These are phyloP conservation scores for Trichopus zeylanicus DNA, from an alignment of 116 monocot genomes.

Conservation along the genomic window DNA sequence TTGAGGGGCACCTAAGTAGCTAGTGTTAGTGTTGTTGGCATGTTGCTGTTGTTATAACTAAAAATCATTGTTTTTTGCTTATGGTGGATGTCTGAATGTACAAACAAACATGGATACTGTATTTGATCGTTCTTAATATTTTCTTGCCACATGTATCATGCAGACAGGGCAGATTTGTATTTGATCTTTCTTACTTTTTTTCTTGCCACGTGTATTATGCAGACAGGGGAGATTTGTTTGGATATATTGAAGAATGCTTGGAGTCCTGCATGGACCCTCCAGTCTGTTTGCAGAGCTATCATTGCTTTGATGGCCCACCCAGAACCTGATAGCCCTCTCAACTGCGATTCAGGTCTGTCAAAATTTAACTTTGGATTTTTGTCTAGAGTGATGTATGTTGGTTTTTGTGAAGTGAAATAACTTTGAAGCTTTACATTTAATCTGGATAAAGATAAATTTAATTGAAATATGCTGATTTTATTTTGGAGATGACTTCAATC, in stretches of 20 bases:
- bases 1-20: too few species aligned
- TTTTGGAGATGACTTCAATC: too few species aligned
- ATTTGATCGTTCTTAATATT: too few species aligned
- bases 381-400: too few species aligned
- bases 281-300: conserved; percentile 95
- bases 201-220: neutral
- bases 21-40: too few species aligned
- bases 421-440: too few species aligned
- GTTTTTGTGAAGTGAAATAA: too few species aligned
- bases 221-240: conserved; percentile 98
- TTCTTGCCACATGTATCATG: neutral
- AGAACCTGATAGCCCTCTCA: conserved; percentile 95
- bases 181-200: too few species aligned
- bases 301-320: conserved; percentile 99
- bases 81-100: neutral
- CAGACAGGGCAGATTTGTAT: conserved; percentile 98
- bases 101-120: neutral
- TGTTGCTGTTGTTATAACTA: too few species aligned
- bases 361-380: neutral
- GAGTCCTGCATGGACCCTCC: conserved; percentile 98
- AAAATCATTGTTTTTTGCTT: neutral
- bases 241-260: conserved; percentile 99
- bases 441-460: too few species aligned
- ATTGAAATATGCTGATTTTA: too few species aligned
- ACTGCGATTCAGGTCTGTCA: conserved; percentile 90